Evolutionary conservation across 208 protist genomes (phyloP), one percentile per base, ranked within the genome.

Genomic region (Perkinsela sp.): DNA sequence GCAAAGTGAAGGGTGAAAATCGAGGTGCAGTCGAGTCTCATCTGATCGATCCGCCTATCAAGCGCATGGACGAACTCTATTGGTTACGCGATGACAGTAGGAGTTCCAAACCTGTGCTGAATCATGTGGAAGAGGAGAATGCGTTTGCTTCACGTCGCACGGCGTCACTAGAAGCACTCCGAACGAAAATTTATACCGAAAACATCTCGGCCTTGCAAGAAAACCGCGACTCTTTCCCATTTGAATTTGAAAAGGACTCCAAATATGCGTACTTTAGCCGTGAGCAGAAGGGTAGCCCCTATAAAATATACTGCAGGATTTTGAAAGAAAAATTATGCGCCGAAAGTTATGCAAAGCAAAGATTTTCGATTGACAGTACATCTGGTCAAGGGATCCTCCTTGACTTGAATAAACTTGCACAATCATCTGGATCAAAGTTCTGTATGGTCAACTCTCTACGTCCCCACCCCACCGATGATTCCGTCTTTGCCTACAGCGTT

Each of bases 261-360:
- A 68, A 72, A 2, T 90, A 78, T 73, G 70, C 72, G 66, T 90
- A 90, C 78, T 90, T 89, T 78, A 88, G 74, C 2, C 83, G 83
- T 31, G 77, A 81, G 72, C 79, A 84, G 67, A 74, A 83, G 70
- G 85, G 85, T 2, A 76, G 84, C 73, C 85, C 82, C 32, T 90
- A 90, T 77, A 83, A 85, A 73, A 85, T 90, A 30, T 69, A 90
- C 72, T 90, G 85, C 77, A 80, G 85, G 65, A 78, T 82, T n/a
- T 77, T 65, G n/a, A 77, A 72, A 1, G 85, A 90, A 73, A 75
- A 90, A 70, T n/a, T n/a, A n/a, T n/a, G n/a, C n/a, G n/a, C n/a
- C n/a, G n/a, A n/a, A n/a, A n/a, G n/a, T n/a, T n/a, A n/a, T n/a
- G n/a, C n/a, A n/a, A n/a, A n/a, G n/a, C n/a, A n/a, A n/a, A n/a